Conservation (phyloP, 306 rosid genomes). For the Cajanus cajan region DNA sequence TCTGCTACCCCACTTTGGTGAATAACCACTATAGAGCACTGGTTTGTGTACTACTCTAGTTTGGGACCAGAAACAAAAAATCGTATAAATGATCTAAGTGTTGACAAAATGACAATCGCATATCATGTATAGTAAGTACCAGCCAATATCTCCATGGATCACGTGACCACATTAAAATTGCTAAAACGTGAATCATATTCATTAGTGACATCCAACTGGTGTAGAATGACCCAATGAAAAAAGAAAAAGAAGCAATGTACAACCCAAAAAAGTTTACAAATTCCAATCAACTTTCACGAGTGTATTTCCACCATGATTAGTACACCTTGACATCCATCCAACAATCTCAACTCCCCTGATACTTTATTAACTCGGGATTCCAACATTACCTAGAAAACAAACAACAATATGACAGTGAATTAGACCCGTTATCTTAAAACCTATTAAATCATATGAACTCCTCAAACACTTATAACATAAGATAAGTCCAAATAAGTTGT, state of each 20-base stretch:
- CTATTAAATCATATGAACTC: no score
- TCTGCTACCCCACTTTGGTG: neutral
- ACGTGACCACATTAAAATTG: neutral
- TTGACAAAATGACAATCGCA: neutral
- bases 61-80: neutral
- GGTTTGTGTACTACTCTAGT: neutral
- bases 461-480: no score
- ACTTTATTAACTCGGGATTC: neutral
- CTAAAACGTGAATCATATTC: neutral
- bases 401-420: neutral
- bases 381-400: conserved; percentile 29
- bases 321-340: conserved; percentile 3
- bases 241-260: neutral
- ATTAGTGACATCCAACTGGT: neutral
- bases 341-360: neutral
- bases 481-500: no score
- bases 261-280: neutral
- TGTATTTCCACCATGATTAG: conserved; percentile 1
- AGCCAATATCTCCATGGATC: neutral
- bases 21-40: neutral
- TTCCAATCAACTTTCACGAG: neutral
- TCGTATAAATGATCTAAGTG: neutral
- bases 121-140: neutral
- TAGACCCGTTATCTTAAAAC: neutral
- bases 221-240: neutral